phyloP scores from a whole-genome alignment of 345 rosid species.

The Aethionema arabicum region DNA sequence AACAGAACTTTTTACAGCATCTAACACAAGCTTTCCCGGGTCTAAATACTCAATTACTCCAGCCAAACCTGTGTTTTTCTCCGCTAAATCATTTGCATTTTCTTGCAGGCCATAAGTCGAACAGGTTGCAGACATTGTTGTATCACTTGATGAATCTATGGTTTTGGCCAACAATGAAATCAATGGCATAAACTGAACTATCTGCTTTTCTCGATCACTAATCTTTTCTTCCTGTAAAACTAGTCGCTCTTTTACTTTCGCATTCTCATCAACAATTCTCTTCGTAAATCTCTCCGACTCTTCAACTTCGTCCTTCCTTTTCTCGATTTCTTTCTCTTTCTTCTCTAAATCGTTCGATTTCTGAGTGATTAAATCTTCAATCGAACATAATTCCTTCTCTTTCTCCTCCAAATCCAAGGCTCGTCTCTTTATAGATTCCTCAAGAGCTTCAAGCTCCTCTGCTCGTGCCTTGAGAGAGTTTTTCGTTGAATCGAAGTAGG shows the following conservation, averaged over 20 bases:
- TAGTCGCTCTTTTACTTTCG: conserved; percentile 26
- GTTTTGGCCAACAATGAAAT: conserved; percentile 22
- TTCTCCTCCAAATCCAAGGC: conserved; percentile 22
- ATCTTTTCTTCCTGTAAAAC: conserved; percentile 16
- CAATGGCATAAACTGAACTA: conserved; percentile 24
- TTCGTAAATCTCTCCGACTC: conserved; percentile 3
- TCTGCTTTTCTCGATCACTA: conserved; percentile 11
- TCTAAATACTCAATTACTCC: conserved; percentile 18
- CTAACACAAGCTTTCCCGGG: conserved; percentile 27
- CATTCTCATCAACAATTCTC: conserved; percentile 12
- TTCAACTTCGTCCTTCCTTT: conserved; percentile 19
- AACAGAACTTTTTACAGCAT: conserved; percentile 17
- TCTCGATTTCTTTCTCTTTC: conserved; percentile 30
- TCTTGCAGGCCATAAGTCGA: not conserved
- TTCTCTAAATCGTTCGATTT: conserved; percentile 29
- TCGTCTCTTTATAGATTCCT: conserved; percentile 29
- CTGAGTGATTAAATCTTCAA: conserved; percentile 6
- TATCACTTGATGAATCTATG: conserved; percentile 8
- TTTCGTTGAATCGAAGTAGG: conserved; percentile 31
- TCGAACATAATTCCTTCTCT: conserved; percentile 16
- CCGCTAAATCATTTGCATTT: conserved; percentile 14
- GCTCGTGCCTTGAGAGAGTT: conserved; percentile 32
- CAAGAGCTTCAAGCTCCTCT: conserved; percentile 29
- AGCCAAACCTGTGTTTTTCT: conserved; percentile 20
- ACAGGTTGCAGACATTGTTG: not conserved